Conservation (phyloP, 495 filamentous ascomycete genomes). For the Daldinia childiae region DNA sequence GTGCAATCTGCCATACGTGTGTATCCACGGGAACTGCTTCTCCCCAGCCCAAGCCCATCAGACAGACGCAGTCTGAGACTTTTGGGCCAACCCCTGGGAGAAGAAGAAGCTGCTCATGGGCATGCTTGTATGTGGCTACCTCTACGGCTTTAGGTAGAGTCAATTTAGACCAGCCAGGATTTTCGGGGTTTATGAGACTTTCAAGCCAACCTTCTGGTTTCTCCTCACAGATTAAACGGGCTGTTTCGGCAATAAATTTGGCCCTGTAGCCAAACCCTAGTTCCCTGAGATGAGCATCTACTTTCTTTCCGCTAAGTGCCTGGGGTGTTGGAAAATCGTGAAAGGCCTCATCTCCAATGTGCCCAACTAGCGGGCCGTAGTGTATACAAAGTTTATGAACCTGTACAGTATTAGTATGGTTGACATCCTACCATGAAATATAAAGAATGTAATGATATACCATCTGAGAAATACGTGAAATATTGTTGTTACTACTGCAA, state of each 20-base stretch:
- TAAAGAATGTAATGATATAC: constrained; percentile 46
- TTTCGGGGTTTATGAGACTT: constrained; percentile 77
- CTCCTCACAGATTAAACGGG: constrained; percentile 73
- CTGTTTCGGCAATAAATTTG: constrained; percentile 88
- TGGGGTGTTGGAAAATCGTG: constrained; percentile 87
- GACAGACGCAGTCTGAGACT: constrained; percentile 93
- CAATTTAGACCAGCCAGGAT: constrained; percentile 57
- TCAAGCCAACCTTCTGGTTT: constrained; percentile 79
- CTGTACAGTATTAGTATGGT: constrained; percentile 42
- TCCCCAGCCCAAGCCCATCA: constrained; percentile 98
- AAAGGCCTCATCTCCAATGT: constrained; percentile 74
- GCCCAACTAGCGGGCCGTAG: constrained; percentile 81
- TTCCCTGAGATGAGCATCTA: constrained; percentile 79
- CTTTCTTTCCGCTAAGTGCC: constrained; percentile 70
- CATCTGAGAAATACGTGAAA: constrained; percentile 93
- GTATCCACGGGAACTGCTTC: constrained; percentile 97
- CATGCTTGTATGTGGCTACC: constrained; percentile 69
- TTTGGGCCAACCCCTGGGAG: constrained; percentile 94
- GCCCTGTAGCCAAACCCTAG: constrained; percentile 96
- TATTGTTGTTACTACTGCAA: constrained; percentile 99
- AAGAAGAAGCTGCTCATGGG: constrained; percentile 80
- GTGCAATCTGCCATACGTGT: constrained; percentile 98
- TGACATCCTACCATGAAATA: not conserved
- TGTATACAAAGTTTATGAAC: constrained; percentile 87
- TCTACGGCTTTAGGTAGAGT: constrained; percentile 4